phyloP scores from a whole-genome alignment of 2,329 filamentous ascomycete genomes.

The Teratosphaeria zuluensis region DNA sequence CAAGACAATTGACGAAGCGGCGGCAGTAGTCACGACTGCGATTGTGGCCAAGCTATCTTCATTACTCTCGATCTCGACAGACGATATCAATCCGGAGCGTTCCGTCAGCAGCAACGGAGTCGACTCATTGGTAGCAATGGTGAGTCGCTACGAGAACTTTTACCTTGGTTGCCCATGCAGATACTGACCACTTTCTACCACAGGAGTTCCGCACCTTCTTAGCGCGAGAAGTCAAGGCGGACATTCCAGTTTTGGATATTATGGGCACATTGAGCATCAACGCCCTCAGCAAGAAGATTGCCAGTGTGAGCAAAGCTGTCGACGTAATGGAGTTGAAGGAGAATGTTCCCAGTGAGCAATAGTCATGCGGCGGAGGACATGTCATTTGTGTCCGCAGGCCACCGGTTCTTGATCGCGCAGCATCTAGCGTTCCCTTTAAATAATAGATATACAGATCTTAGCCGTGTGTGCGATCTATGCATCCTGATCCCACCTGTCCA shows the following conservation, averaged over 20 bases:
- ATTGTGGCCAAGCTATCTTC: not conserved
- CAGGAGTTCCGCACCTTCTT: conserved; percentile 9
- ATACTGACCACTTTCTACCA: not conserved
- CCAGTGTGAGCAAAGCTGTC: not conserved
- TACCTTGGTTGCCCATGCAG: not conserved
- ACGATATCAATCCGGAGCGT: conserved; percentile 1
- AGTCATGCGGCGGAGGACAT: not conserved
- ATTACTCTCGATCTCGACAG: conserved; percentile 1
- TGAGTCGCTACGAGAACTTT: not conserved
- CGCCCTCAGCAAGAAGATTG: not conserved
- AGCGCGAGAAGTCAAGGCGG: not conserved
- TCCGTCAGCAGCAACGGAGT: conserved; percentile 12
- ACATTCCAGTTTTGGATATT: not conserved
- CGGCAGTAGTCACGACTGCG: not conserved
- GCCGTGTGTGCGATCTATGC: too few species aligned
- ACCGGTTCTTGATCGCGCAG: too few species aligned
- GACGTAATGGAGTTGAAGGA: not conserved
- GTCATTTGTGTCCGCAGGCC: too few species aligned
- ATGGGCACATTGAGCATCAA: not conserved
- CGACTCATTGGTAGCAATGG: conserved; percentile 28
- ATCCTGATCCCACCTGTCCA: too few species aligned
- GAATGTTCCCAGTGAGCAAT: not conserved
- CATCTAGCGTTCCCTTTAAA: too few species aligned
- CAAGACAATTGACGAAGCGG: not conserved
- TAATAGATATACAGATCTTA: too few species aligned